A percentile compares a stretch with the other conserved stretches of the same genome.
phyloP scores from a whole-genome alignment of 306 rosid genomes.

The Sicyos baderoa region DNA sequence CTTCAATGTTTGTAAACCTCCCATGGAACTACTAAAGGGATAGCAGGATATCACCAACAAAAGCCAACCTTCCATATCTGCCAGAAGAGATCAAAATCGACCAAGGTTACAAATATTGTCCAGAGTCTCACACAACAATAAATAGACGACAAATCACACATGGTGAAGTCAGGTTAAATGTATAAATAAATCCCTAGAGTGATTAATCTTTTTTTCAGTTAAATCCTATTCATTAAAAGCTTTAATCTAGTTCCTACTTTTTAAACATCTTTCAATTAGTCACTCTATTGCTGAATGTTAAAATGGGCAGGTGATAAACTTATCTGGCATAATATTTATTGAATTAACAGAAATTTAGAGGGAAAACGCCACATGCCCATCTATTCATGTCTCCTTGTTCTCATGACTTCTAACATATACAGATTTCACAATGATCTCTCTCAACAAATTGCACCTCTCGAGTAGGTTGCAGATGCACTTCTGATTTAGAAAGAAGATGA shows the following conservation, averaged over 20 bases:
- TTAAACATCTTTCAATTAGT: not conserved
- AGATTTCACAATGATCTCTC: not conserved
- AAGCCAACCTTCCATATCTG: constrained; percentile 86
- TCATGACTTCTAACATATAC: not conserved
- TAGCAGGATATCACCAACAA: constrained; percentile 73
- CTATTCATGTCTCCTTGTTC: not conserved
- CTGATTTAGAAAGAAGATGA: not conserved
- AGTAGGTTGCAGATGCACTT: too few species aligned
- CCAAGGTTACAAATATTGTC: constrained; percentile 17
- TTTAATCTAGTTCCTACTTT: not conserved
- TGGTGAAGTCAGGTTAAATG: not conserved
- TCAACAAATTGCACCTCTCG: not conserved
- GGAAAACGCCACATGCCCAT: not conserved
- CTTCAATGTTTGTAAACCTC: constrained; percentile 42
- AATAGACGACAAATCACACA: constrained; percentile 1
- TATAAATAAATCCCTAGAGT: not conserved
- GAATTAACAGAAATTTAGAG: not conserved
- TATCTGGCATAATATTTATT: not conserved
- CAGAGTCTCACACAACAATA: not conserved
- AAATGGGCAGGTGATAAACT: not conserved
- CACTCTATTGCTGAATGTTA: not conserved
- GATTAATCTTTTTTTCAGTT: not conserved
- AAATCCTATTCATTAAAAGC: not conserved
- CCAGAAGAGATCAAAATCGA: constrained; percentile 28
- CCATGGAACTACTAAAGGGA: constrained; percentile 52